phyloP scores from a whole-genome alignment of 2,329 filamentous ascomycete species.

The Trichoderma polysporum region DNA sequence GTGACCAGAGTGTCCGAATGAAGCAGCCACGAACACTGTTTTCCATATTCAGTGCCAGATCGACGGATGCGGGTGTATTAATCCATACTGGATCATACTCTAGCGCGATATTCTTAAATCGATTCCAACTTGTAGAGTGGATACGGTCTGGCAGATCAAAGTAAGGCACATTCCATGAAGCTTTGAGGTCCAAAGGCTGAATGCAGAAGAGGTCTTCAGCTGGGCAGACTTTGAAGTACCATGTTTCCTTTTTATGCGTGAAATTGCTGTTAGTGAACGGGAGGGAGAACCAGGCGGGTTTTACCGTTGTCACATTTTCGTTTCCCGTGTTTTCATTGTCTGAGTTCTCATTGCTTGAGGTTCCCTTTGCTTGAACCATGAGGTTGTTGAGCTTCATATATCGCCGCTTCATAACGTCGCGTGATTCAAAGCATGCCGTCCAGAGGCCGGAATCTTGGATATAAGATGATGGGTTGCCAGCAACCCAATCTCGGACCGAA shows the following conservation, averaged over 20 bases:
- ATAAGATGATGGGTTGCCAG: constrained; percentile 19
- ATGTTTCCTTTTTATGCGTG: neutral
- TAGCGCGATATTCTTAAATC: neutral
- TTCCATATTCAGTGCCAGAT: neutral
- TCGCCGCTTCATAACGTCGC: constrained; percentile 8
- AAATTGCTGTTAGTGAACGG: neutral
- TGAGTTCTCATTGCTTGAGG: neutral
- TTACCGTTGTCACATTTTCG: too few species aligned
- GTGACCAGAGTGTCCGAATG: neutral
- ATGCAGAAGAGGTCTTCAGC: neutral
- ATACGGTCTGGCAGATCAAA: neutral
- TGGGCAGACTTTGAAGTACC: neutral
- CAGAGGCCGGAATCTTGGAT: constrained; percentile 19
- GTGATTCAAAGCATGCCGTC: constrained; percentile 17
- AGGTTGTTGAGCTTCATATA: neutral
- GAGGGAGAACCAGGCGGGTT: too few species aligned
- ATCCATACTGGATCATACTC: constrained; percentile 3
- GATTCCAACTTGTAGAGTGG: neutral
- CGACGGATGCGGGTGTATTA: too few species aligned
- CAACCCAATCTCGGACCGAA: neutral
- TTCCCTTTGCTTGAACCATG: too few species aligned
- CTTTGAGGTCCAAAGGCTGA: neutral
- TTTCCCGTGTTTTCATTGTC: too few species aligned
- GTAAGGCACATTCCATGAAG: neutral
- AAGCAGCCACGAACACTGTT: neutral